These are phyloP conservation scores for Pestalotiopsis sp. DNA, from an alignment of 2,329 filamentous ascomycete species.

Conservation along the genomic window DNA sequence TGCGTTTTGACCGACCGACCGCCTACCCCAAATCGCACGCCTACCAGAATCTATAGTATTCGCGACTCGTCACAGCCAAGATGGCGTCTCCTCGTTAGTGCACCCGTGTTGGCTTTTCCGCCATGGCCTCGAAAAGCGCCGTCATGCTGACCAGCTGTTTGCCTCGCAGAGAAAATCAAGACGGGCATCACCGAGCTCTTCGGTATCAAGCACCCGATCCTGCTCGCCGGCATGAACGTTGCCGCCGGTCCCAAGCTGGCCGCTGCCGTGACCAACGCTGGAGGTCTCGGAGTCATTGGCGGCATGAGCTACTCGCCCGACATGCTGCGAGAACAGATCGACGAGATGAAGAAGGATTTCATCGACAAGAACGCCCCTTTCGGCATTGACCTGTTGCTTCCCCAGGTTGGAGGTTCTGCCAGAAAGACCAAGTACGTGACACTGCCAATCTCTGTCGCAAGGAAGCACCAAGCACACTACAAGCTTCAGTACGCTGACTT, in stretches of 20 bases:
- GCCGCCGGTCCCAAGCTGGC: slow-evolving; percentile 95
- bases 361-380: slow-evolving; percentile 92
- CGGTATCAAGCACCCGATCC: slow-evolving; percentile 94
- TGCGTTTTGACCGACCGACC: neutral
- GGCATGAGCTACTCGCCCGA: slow-evolving; percentile 95
- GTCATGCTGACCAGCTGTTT: slow-evolving; percentile 20
- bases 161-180: slow-evolving; percentile 73
- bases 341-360: slow-evolving; percentile 87
- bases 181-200: slow-evolving; percentile 94
- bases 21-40: neutral
- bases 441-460: neutral
- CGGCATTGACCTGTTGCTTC: slow-evolving; percentile 88
- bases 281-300: slow-evolving; percentile 93
- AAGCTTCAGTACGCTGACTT: slow-evolving; percentile 14
- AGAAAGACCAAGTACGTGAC: slow-evolving; percentile 80
- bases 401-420: slow-evolving; percentile 90
- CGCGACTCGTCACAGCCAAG: slow-evolving; percentile 15
- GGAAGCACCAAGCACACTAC: neutral
- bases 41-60: neutral
- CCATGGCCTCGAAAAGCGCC: neutral
- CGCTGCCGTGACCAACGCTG: slow-evolving; percentile 94
- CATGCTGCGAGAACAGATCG: slow-evolving; percentile 93
- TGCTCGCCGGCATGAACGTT: slow-evolving; percentile 99
- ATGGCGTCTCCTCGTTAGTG: slow-evolving; percentile 27
- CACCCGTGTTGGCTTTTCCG: neutral